A percentile compares a stretch with the other conserved stretches of the same genome.
phyloP scores from a whole-genome alignment of 345 rosid genomes.

The Gossypium turneri region DNA sequence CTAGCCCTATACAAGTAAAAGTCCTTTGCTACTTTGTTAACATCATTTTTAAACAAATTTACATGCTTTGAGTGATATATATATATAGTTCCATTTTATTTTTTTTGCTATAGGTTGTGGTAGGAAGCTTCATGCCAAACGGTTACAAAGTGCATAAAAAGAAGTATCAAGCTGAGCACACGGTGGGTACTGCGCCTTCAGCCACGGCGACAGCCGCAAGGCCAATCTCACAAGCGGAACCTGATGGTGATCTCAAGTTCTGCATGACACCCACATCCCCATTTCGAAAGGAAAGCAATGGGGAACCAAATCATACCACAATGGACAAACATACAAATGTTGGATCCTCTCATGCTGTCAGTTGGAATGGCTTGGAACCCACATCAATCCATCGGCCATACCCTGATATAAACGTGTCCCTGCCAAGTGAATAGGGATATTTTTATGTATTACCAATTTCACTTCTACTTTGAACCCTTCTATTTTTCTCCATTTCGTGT shows the following conservation, averaged over 20 bases:
- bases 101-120: constrained; percentile 43
- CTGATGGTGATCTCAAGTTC: constrained; percentile 14
- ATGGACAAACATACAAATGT: constrained; percentile 12
- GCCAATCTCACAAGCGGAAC: constrained; percentile 34
- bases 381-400: constrained; percentile 33
- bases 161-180: constrained; percentile 17
- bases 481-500: no score
- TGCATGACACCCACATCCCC: neutral
- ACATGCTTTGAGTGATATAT: neutral
- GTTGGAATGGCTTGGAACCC: constrained; percentile 32
- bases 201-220: constrained; percentile 19
- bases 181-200: constrained; percentile 4
- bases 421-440: constrained; percentile 31
- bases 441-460: no score
- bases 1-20: constrained; percentile 62
- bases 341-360: constrained; percentile 8
- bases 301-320: constrained; percentile 11
- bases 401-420: constrained; percentile 48
- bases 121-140: constrained; percentile 57
- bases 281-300: neutral
- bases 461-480: no score
- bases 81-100: constrained; percentile 3
- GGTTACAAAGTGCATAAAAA: constrained; percentile 29
- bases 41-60: no score
- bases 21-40: neutral